These are phyloP conservation scores for Solanum pennellii DNA, from an alignment of 257 asterid species.

Conservation along the genomic window DNA sequence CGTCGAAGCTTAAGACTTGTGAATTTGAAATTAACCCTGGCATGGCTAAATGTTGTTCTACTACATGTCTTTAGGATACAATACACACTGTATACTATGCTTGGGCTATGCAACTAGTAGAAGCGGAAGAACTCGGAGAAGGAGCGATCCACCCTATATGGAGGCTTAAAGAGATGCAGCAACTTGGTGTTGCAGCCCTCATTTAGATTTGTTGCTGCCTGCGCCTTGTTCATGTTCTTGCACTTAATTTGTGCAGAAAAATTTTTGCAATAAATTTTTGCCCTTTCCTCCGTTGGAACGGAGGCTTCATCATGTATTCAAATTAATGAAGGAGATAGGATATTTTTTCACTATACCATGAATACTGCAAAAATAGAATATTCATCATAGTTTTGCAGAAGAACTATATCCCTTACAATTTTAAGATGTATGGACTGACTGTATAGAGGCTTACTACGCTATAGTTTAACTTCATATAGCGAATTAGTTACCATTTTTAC, in stretches of 20 bases:
- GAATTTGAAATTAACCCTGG: neutral
- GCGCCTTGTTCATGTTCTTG: neutral
- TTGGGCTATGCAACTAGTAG: constrained; percentile 96
- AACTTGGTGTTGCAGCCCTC: constrained; percentile 73
- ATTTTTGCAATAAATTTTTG: neutral
- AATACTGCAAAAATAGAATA: neutral
- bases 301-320: neutral
- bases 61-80: constrained; percentile 48
- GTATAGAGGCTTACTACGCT: neutral
- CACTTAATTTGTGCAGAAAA: neutral
- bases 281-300: neutral
- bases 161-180: constrained; percentile 97
- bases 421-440: neutral
- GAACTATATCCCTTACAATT: neutral
- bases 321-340: neutral
- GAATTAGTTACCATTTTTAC: neutral
- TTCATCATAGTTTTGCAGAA: neutral
- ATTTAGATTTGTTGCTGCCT: constrained; percentile 25
- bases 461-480: neutral
- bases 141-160: constrained; percentile 63
- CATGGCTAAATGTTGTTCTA: neutral
- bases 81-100: constrained; percentile 84
- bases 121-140: constrained; percentile 64
- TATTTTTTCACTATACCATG: neutral
- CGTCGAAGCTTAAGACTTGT: neutral